A percentile compares a stretch with the other conserved stretches of the same genome.
Conservation (phyloP, 306 rosid species). For the Cucurbita ficifolia region DNA sequence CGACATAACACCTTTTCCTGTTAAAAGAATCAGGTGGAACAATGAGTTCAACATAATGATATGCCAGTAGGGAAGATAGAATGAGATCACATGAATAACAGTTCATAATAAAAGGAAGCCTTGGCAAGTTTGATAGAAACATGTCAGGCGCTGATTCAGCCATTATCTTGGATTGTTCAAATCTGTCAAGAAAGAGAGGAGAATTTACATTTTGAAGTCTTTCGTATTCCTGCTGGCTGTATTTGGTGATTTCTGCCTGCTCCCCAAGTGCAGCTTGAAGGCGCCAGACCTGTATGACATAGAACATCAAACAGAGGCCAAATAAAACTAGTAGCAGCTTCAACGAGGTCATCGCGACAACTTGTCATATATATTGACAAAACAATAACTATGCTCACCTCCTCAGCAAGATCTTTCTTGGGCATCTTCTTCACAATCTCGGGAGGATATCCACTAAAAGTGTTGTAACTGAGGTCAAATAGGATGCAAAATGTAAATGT, state of each 20-base stretch:
- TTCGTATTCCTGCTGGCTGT: conserved; percentile 82
- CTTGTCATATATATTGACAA: neutral
- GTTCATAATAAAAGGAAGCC: neutral
- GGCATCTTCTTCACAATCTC: conserved; percentile 99
- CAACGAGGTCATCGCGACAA: neutral
- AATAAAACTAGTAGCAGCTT: neutral
- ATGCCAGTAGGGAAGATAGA: neutral
- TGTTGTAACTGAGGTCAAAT: conserved; percentile 52
- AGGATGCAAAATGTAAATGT: neutral
- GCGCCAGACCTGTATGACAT: conserved; percentile 60
- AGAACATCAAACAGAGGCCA: conserved; percentile 7
- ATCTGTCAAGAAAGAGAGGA: neutral
- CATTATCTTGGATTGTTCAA: neutral
- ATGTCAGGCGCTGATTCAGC: neutral
- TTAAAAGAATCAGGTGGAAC: neutral
- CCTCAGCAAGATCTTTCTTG: conserved; percentile 95
- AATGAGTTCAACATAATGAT: neutral
- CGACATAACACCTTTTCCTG: conserved; percentile 96
- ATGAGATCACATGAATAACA: neutral
- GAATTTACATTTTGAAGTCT: conserved; percentile 74
- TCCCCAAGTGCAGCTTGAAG: conserved; percentile 98
- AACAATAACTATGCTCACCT: conserved; percentile 39
- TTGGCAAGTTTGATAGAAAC: neutral
- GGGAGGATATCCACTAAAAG: conserved; percentile 91
- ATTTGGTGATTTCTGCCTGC: conserved; percentile 83